These are phyloP conservation scores for Eimeria maxima DNA, from an alignment of 169 alveolate species.

Conservation along the genomic window DNA sequence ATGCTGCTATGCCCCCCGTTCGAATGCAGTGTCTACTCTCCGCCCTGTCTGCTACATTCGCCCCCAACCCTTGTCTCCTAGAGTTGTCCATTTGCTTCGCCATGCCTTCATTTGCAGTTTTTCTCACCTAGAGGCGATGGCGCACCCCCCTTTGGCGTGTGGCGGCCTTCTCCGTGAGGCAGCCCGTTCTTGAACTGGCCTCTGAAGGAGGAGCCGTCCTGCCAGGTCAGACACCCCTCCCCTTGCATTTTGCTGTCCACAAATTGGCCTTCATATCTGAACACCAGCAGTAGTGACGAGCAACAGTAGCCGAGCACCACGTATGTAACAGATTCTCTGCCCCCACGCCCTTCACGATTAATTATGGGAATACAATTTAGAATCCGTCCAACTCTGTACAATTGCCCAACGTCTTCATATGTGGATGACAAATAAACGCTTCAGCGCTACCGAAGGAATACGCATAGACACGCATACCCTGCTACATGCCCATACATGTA, in stretches of 20 bases:
- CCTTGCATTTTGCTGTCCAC: slow-evolving; percentile 89
- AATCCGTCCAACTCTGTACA: not conserved
- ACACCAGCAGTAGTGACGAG: not conserved
- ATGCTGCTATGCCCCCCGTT: not conserved
- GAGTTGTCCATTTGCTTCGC: not conserved
- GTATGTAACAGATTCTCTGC: not conserved
- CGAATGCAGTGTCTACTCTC: not conserved
- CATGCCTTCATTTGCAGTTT: not conserved
- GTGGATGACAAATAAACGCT: not conserved
- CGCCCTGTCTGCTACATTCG: not conserved
- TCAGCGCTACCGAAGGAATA: not conserved
- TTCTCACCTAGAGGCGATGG: slow-evolving; percentile 75
- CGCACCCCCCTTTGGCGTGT: slow-evolving; percentile 85
- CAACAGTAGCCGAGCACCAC: not conserved
- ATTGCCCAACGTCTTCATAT: not conserved
- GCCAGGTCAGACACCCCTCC: slow-evolving; percentile 88
- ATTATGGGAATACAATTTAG: not conserved
- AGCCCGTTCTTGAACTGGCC: slow-evolving; percentile 89
- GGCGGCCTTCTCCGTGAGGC: slow-evolving; percentile 88
- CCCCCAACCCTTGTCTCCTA: not conserved
- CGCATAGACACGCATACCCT: not conserved
- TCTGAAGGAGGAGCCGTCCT: slow-evolving; percentile 90
- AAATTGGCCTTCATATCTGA: slow-evolving; percentile 89
- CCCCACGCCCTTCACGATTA: not conserved
- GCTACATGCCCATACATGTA: not conserved